phyloP scores from a whole-genome alignment of 192 early-diverging fungal species.

The Podila verticillata region DNA sequence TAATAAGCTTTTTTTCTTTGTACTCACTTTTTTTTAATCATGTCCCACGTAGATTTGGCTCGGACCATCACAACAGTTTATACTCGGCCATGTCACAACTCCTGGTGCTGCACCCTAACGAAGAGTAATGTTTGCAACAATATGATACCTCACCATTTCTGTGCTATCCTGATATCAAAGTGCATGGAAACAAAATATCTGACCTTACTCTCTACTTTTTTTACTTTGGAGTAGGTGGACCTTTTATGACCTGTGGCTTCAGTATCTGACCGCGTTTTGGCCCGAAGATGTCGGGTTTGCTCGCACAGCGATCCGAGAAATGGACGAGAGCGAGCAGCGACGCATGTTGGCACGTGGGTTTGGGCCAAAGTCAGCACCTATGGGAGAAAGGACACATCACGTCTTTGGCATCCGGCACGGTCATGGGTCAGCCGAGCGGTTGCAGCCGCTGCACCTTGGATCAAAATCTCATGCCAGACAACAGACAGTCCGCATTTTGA shows the following conservation, averaged over 20 bases:
- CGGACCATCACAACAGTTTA: slow-evolving; percentile 39
- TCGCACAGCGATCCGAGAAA: slow-evolving; percentile 24
- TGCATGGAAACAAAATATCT: neutral
- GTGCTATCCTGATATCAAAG: neutral
- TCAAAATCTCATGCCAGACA: neutral
- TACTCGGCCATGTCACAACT: slow-evolving; percentile 47
- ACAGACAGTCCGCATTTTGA: slow-evolving; percentile 33
- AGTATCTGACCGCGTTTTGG: slow-evolving; percentile 46
- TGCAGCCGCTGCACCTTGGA: neutral
- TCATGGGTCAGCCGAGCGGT: neutral
- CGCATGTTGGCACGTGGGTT: neutral
- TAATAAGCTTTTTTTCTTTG: neutral
- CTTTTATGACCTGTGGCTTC: slow-evolving; percentile 44
- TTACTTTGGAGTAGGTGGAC: slow-evolving; percentile 17
- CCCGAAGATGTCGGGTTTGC: slow-evolving; percentile 43
- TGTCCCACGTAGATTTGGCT: slow-evolving; percentile 20
- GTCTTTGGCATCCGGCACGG: slow-evolving; percentile 7
- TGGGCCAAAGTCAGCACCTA: neutral
- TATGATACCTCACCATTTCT: neutral
- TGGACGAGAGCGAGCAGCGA: slow-evolving; percentile 25
- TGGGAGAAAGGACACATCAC: neutral
- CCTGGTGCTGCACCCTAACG: slow-evolving; percentile 30
- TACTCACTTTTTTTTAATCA: neutral
- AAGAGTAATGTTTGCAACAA: slow-evolving; percentile 25
- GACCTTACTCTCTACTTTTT: neutral